phyloP scores from a whole-genome alignment of 768 basidiomycete species.

The Wakefieldia striispora region DNA sequence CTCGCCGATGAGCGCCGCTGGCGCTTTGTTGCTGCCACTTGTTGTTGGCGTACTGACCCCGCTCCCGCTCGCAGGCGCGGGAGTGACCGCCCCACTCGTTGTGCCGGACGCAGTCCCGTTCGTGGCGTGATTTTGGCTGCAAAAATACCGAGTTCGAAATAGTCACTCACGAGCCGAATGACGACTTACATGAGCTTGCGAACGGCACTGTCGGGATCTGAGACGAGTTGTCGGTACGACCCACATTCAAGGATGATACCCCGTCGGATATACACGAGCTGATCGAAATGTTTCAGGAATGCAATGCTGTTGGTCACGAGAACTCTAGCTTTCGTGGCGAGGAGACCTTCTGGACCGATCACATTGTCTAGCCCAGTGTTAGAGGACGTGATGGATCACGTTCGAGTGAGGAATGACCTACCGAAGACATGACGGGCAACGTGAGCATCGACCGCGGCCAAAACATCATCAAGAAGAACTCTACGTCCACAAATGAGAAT shows the following conservation, averaged over 20 bases:
- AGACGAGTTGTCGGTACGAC: conserved; percentile 57
- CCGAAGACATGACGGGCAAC: conserved; percentile 86
- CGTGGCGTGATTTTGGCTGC: conserved; percentile 46
- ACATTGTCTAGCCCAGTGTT: conserved; percentile 58
- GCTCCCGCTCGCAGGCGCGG: conserved; percentile 36
- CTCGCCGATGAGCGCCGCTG: conserved; percentile 24
- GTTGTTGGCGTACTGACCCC: conserved; percentile 19
- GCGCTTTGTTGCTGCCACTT: conserved; percentile 21
- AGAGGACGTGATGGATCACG: background rate
- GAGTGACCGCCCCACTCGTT: conserved; percentile 49
- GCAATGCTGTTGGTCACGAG: conserved; percentile 86
- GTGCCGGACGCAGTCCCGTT: conserved; percentile 37
- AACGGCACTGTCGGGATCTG: conserved; percentile 61
- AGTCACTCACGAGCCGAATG: background rate
- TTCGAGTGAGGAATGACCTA: conserved; percentile 20
- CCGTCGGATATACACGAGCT: conserved; percentile 69
- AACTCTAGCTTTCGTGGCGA: conserved; percentile 80
- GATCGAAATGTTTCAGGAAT: conserved; percentile 77
- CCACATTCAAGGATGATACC: conserved; percentile 82
- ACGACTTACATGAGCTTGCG: conserved; percentile 69
- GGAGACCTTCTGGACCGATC: conserved; percentile 80
- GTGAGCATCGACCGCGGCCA: conserved; percentile 84
- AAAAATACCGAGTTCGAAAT: background rate
- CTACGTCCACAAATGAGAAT: conserved; percentile 31
- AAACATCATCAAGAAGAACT: conserved; percentile 84